A percentile compares a stretch with the other conserved stretches of the same genome.
Evolutionary conservation across 768 basidiomycete species (phyloP).

Genomic region (Pisolithus albus): DNA sequence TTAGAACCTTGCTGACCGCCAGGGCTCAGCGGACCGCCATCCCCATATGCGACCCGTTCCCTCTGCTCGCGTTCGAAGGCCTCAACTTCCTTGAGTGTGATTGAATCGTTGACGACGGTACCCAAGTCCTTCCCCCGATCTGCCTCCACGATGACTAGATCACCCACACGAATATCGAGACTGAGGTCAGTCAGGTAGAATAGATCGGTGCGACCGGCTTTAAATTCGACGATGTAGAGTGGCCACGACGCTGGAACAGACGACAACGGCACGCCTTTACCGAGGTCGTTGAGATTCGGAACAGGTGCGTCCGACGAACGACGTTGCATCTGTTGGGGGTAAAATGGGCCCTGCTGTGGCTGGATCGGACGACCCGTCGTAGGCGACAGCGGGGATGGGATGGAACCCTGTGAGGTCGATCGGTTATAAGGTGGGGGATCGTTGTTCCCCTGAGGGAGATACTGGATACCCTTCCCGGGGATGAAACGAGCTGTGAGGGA

Average conservation of each 20-base stretch:
- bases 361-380: slow-evolving; percentile 24
- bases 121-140: slow-evolving; percentile 93
- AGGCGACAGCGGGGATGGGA: slow-evolving; percentile 59
- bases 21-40: slow-evolving; percentile 44
- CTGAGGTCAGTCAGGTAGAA: slow-evolving; percentile 79
- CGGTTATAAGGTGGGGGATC: slow-evolving; percentile 33
- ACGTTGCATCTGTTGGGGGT: slow-evolving; percentile 30
- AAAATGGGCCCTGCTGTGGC: slow-evolving; percentile 24
- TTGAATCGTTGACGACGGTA: slow-evolving; percentile 84
- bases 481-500: slow-evolving; percentile 45
- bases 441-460: slow-evolving; percentile 33
- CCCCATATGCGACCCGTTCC: slow-evolving; percentile 42
- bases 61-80: slow-evolving; percentile 80
- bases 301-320: slow-evolving; percentile 34
- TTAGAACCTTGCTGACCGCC: slow-evolving; percentile 43
- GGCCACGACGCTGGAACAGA: slow-evolving; percentile 78
- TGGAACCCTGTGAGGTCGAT: slow-evolving; percentile 32
- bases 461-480: slow-evolving; percentile 60
- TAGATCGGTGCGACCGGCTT: slow-evolving; percentile 90
- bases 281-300: slow-evolving; percentile 50
- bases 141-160: slow-evolving; percentile 96
- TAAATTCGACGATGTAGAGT: slow-evolving; percentile 97
- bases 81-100: slow-evolving; percentile 85
- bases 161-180: slow-evolving; percentile 68
- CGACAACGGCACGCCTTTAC: slow-evolving; percentile 83